Evolutionary conservation across 768 basidiomycete species (phyloP), one percentile per base, ranked within the genome.

Genomic region (Austroboletus eburneus): DNA sequence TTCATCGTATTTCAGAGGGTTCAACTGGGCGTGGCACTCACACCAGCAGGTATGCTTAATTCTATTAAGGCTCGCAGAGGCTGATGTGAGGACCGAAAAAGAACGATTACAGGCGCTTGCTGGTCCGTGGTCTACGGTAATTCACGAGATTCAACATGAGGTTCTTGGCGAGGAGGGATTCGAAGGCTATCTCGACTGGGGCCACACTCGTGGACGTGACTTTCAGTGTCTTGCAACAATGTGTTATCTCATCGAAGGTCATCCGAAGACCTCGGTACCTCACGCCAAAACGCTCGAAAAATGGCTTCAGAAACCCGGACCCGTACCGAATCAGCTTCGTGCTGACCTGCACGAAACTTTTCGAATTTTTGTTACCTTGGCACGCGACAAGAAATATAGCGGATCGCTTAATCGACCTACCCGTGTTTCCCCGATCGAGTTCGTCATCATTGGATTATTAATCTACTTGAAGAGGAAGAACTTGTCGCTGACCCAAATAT

Each of bases 21-120:
- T 27, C 77, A 79, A 55, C 52, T 76, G 17, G 77, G 78, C 7
- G 71, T 79, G 29, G 67, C 76, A 3, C 69, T 79, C 39, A 67
- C 72, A 16, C 73, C 76, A 3, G 72, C 73, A 54, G 77, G 75
- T 77, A 13, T 17, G 69, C 42, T 39, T 46, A 29, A 9, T 29
- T 21, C 38, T 3, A 30, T 37, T 20, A 17, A 24, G 10, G 24
- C 12, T 22, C 10, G 4, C 33, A 29, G 38, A 39, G 13, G 9
- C 22, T 45, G 13, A 53, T 37, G 14, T 16, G 14, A 51, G 21
- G 17, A 23, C 27, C 37, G 29, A 22, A 49, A 51, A 50, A 75
- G 79, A 80, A 59, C 73, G 76, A 14, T 57, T 80, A 29, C 70
- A 72, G 42, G 77, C 78, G 8, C 68, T 75, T 43, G 74, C 70